Percentiles rank a stretch among this genome's conserved stretches.
phyloP scores from a whole-genome alignment of 371 early-diverging fungal genomes.

The Mortierella sp. region DNA sequence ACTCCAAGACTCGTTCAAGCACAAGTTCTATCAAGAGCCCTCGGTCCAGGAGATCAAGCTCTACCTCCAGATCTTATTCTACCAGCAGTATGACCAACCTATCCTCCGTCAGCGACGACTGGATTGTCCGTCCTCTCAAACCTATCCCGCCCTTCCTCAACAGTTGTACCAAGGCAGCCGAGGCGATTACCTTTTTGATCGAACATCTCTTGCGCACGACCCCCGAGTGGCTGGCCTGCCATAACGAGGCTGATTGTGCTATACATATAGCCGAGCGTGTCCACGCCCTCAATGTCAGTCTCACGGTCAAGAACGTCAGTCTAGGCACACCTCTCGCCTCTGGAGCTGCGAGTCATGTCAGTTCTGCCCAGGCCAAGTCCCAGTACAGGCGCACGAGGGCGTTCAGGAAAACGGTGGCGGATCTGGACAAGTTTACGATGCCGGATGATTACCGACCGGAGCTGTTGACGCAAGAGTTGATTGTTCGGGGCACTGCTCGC shows the following conservation, averaged over 20 bases:
- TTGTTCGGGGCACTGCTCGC: conserved; percentile 25
- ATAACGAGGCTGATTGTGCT: conserved; percentile 48
- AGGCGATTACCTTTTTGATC: conserved; percentile 51
- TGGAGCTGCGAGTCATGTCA: conserved; percentile 1
- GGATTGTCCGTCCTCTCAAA: neutral
- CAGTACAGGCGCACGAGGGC: conserved; percentile 36
- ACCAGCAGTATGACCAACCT: neutral
- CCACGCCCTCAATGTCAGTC: conserved; percentile 37
- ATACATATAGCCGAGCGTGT: conserved; percentile 53
- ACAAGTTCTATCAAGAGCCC: conserved; percentile 25
- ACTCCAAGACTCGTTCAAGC: conserved; percentile 32
- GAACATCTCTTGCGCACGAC: conserved; percentile 52
- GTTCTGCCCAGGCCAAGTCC: conserved; percentile 22
- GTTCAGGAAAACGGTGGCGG: conserved; percentile 29
- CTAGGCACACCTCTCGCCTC: neutral
- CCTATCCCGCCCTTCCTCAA: conserved; percentile 46
- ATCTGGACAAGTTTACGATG: conserved; percentile 53
- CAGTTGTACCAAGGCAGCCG: conserved; percentile 56
- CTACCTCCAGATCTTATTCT: conserved; percentile 15
- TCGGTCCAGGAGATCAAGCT: conserved; percentile 41
- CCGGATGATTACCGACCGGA: conserved; percentile 42
- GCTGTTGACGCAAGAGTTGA: conserved; percentile 31
- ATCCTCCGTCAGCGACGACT: conserved; percentile 19
- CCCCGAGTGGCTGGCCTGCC: conserved; percentile 55
- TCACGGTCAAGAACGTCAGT: conserved; percentile 13